These are phyloP conservation scores for Aspergillus clavatus DNA, from an alignment of 2,329 filamentous ascomycete genomes.

Conservation along the genomic window DNA sequence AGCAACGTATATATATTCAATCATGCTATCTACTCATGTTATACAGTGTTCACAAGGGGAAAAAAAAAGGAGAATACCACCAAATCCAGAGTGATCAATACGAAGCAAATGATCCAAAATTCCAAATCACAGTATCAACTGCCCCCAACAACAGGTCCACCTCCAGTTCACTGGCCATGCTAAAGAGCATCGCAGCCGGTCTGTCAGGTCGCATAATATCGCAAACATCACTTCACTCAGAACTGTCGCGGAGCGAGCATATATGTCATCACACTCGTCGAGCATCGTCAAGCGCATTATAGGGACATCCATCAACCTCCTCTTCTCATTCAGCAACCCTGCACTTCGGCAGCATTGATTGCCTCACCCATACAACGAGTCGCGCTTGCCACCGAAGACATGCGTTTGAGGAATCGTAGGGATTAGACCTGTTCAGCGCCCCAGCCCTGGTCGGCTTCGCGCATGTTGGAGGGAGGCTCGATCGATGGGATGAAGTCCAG, in stretches of 20 bases:
- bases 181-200: too few species aligned
- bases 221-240: slow-evolving; percentile 4
- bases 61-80: background rate
- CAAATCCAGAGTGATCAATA: background rate
- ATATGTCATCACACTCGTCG: slow-evolving; percentile 20
- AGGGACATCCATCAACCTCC: slow-evolving; percentile 2
- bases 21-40: background rate
- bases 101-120: too few species aligned
- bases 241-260: slow-evolving; percentile 13
- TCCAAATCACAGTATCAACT: too few species aligned
- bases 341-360: too few species aligned
- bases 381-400: background rate
- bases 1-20: too few species aligned
- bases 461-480: slow-evolving; percentile 76
- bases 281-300: slow-evolving; percentile 17
- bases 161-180: background rate
- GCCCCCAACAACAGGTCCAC: too few species aligned
- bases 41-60: background rate
- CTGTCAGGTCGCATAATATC: background rate
- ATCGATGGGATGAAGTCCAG: slow-evolving; percentile 75
- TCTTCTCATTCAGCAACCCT: background rate
- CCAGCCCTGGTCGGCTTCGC: slow-evolving; percentile 70
- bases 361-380: background rate
- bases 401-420: background rate
- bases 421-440: slow-evolving; percentile 69